phyloP scores from a whole-genome alignment of 441 rosid genomes.

The Gossypium gossypioides region DNA sequence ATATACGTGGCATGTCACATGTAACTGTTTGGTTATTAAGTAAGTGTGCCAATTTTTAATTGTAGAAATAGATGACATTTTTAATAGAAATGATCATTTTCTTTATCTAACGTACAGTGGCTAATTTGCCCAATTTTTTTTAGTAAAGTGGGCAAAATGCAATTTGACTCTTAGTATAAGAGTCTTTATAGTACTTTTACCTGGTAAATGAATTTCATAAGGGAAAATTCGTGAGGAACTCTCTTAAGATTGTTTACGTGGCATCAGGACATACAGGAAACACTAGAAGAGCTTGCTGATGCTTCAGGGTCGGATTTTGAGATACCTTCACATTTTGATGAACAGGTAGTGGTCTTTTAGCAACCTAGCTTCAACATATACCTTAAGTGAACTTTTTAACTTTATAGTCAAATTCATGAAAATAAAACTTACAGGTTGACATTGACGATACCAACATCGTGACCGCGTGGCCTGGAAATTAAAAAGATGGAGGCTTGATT shows the following conservation, averaged over 20 bases:
- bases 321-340: conserved; percentile 38
- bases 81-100: no score
- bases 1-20: no score
- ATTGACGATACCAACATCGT: conserved; percentile 22
- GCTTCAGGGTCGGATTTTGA: conserved; percentile 45
- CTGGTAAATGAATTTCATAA: neutral
- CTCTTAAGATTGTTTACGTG: neutral
- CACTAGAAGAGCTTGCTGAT: conserved; percentile 35
- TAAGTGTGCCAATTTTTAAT: no score
- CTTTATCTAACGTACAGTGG: no score
- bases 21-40: no score
- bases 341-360: conserved; percentile 30
- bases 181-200: no score
- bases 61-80: no score
- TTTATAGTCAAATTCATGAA: conserved; percentile 15
- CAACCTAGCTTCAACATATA: conserved; percentile 7
- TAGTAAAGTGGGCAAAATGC: no score
- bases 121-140: no score
- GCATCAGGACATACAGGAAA: conserved; percentile 34
- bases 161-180: no score
- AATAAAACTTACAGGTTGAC: conserved; percentile 28
- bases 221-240: neutral
- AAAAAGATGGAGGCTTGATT: conserved; percentile 10
- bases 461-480: conserved; percentile 24
- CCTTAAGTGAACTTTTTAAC: neutral